Evolutionary conservation across 345 rosid species (phyloP), one percentile per base, ranked within the genome.

Genomic region (Ailanthus altissimus): DNA sequence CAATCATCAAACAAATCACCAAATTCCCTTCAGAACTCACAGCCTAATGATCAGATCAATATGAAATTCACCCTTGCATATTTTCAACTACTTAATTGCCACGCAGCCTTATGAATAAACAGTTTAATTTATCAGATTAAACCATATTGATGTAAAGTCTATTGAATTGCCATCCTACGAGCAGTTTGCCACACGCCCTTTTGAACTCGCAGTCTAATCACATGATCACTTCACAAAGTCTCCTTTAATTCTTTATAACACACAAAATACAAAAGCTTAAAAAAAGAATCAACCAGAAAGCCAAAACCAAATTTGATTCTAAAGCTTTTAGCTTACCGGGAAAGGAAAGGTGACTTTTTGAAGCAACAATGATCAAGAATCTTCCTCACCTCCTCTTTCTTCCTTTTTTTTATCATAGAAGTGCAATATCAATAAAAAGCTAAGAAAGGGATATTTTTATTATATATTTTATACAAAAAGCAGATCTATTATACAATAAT

Each of bases 401-500:
- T 51, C 74, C 74, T 74, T 63, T 76, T 56, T 69, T 69, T 54
- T 26, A 42, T 76, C 54, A 61, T 46, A 61, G 32, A 74, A 59
- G 74, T 47, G 38, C 59, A 75, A 80, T 62, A 73, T 20, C 75
- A 58, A 26, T 50, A 36, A 26, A 61, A 75, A 79, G 20, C 77
- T 25, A 28, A 71, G 54, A 74, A 59, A 71, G 50, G 70, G 23
- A 1, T 32, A 32, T 32, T 32, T 32, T 32, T 32, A 32, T 32
- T 32, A 38, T 43, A 25, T 0, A 70, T 28, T 72, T 28, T 72
- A 47, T 21, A 73, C 20, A 73, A 69, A 74, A 56, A 77, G 64
- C 78, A 83, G 86, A 86, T 86, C 86, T 86, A 79, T 61, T 32
- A 64, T 72, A 51, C 74, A 74, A 70, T 66, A 59, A 72, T 32